phyloP scores from a whole-genome alignment of 108 stramenopile species.

The Chaetoceros muelleri region DNA sequence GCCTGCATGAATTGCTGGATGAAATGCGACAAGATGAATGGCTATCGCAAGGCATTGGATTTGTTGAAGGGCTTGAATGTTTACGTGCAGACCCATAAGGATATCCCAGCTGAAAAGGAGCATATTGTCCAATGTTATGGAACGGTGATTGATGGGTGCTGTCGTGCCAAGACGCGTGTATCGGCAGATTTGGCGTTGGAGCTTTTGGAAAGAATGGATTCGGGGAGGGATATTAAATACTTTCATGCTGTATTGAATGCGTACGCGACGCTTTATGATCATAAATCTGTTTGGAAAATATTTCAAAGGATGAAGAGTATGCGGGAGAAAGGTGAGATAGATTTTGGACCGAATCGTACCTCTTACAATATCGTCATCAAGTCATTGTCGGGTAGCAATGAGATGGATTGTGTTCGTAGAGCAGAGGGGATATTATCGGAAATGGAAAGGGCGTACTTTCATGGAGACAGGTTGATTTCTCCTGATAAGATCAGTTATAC shows the following conservation, averaged over 20 bases:
- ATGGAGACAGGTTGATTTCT: constrained; percentile 7
- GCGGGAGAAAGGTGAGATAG: not conserved
- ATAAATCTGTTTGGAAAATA: not conserved
- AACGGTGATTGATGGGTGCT: not conserved
- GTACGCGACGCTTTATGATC: not conserved
- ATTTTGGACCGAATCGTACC: constrained; percentile 11
- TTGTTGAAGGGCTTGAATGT: not conserved
- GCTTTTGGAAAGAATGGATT: not conserved
- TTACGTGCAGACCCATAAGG: not conserved
- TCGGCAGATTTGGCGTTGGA: not conserved
- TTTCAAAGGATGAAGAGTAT: not conserved
- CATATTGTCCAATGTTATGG: not conserved
- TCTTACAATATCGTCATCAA: constrained; percentile 28
- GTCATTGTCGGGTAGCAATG: constrained; percentile 16
- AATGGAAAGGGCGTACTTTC: constrained; percentile 17
- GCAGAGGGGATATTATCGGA: constrained; percentile 16
- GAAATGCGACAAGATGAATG: not conserved
- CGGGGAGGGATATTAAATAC: not conserved
- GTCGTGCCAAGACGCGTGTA: not conserved
- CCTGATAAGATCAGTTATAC: constrained; percentile 29
- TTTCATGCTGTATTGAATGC: not conserved
- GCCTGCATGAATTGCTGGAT: not conserved
- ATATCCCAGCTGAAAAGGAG: not conserved
- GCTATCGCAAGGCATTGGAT: not conserved
- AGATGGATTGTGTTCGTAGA: constrained; percentile 10